Evolutionary conservation across 106 monocot species (phyloP).

Genomic region (Dendrobium nobile): DNA sequence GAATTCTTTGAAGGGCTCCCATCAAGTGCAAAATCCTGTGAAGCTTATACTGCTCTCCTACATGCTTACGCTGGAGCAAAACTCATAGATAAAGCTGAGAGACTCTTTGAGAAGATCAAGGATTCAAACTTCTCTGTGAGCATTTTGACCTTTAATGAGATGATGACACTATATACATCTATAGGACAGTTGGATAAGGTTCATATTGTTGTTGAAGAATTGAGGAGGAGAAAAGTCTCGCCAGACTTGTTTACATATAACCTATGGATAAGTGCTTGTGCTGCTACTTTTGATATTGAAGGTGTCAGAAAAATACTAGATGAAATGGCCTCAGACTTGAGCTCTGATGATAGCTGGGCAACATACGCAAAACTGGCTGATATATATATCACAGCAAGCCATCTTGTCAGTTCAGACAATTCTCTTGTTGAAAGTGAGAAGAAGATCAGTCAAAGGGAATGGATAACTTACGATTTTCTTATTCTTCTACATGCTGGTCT

Average conservation of each 20-base stretch:
- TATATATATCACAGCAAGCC: conserved; percentile 47
- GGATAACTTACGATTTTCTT: conserved; percentile 92
- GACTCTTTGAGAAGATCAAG: conserved; percentile 64
- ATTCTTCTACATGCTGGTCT: conserved; percentile 63
- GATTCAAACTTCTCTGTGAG: conserved; percentile 24
- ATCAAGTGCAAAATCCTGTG: conserved; percentile 41
- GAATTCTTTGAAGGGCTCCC: conserved; percentile 91
- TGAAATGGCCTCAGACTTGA: conserved; percentile 56
- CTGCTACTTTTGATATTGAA: conserved; percentile 50
- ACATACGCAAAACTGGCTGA: conserved; percentile 51
- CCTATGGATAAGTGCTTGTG: conserved; percentile 78
- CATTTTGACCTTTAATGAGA: conserved; percentile 66
- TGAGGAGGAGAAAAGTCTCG: conserved; percentile 44
- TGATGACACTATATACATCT: conserved; percentile 95
- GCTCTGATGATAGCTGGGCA: conserved; percentile 39
- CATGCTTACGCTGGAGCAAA: conserved; percentile 78
- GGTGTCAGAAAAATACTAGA: conserved; percentile 55
- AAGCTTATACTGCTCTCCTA: conserved; percentile 74
- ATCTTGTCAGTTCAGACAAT: conserved; percentile 33
- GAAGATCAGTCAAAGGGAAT: conserved; percentile 49
- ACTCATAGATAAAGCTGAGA: conserved; percentile 61
- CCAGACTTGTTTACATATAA: conserved; percentile 89
- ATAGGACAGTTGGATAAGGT: conserved; percentile 82
- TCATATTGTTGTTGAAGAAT: conserved; percentile 42
- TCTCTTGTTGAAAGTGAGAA: conserved; percentile 40